Evolutionary conservation across 345 rosid genomes (phyloP).

Genomic region (Populus alba): DNA sequence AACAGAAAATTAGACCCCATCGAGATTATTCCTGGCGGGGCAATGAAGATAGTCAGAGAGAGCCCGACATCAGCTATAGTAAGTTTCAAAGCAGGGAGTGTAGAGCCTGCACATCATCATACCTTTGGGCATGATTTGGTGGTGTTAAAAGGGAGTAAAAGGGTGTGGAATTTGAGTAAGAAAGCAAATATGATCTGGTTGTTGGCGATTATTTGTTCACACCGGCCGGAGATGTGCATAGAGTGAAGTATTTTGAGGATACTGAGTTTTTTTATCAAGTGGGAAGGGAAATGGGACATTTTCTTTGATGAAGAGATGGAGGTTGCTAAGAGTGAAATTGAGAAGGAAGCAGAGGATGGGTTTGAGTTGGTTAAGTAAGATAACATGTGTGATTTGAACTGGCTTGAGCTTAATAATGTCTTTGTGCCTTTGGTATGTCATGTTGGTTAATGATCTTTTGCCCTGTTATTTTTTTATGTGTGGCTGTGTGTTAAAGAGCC

Average conservation of each 20-base stretch:
- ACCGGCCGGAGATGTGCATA: slow-evolving; percentile 76
- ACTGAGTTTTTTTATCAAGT: slow-evolving; percentile 83
- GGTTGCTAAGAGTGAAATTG: slow-evolving; percentile 48
- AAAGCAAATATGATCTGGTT: slow-evolving; percentile 54
- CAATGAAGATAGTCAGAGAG: slow-evolving; percentile 90
- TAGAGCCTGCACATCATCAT: slow-evolving; percentile 93
- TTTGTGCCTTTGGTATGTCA: not conserved
- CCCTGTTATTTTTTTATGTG: not conserved
- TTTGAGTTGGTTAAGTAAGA: slow-evolving; percentile 17
- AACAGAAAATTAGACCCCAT: slow-evolving; percentile 52
- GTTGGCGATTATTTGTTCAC: slow-evolving; percentile 77
- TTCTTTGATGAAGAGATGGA: slow-evolving; percentile 80
- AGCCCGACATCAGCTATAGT: slow-evolving; percentile 78
- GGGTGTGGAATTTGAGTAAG: slow-evolving; percentile 81
- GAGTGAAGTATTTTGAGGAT: slow-evolving; percentile 84
- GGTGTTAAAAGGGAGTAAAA: slow-evolving; percentile 69
- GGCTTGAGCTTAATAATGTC: not conserved
- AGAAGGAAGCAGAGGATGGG: slow-evolving; percentile 28
- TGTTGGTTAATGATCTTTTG: not conserved
- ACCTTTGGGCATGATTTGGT: slow-evolving; percentile 84
- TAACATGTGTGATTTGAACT: not conserved
- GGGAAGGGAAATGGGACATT: slow-evolving; percentile 93
- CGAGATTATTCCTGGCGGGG: slow-evolving; percentile 75
- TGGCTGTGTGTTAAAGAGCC: not conserved
- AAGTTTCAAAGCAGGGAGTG: slow-evolving; percentile 73